phyloP scores from a whole-genome alignment of 1,284 basidiomycete genomes.

The Takashimella tepidaria region DNA sequence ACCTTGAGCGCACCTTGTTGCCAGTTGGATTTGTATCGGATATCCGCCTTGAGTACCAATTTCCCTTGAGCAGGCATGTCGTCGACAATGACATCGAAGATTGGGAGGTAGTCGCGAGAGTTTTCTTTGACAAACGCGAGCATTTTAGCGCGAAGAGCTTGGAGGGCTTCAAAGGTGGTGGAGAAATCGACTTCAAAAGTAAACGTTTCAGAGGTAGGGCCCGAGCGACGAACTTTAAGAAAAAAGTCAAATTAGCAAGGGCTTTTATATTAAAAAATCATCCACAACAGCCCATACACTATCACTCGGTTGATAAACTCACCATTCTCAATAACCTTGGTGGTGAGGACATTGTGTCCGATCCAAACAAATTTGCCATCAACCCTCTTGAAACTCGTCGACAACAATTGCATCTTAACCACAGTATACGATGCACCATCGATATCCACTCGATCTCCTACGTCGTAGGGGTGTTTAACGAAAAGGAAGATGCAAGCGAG shows the following conservation, averaged over 20 bases:
- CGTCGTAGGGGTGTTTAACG: conserved; percentile 80
- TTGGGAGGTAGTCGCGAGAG: conserved; percentile 64
- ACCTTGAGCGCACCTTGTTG: conserved; percentile 68
- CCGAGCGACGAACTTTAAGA: conserved; percentile 51
- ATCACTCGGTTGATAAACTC: too few species aligned
- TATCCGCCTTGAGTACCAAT: conserved; percentile 72
- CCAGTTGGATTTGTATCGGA: conserved; percentile 81
- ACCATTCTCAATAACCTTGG: conserved; percentile 55
- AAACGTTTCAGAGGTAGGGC: conserved; percentile 53
- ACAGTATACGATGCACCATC: conserved; percentile 61
- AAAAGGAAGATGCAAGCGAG: conserved; percentile 69
- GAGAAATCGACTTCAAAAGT: conserved; percentile 73
- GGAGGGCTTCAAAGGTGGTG: conserved; percentile 78
- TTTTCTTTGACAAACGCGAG: conserved; percentile 67
- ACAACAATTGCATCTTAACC: conserved; percentile 78
- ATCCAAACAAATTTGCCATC: conserved; percentile 58
- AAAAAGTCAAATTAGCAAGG: conserved; percentile 1
- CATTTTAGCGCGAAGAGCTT: conserved; percentile 73
- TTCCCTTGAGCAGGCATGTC: conserved; percentile 79
- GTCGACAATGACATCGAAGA: conserved; percentile 58
- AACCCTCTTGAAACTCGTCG: conserved; percentile 55
- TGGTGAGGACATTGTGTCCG: conserved; percentile 59
- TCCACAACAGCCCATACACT: too few species aligned
- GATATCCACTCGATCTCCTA: conserved; percentile 69
- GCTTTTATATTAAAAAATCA: not conserved